A percentile compares a stretch with the other conserved stretches of the same genome.
Conservation (phyloP, 2,329 filamentous ascomycete genomes). For the Chrysoporthe deuterocubensis region DNA sequence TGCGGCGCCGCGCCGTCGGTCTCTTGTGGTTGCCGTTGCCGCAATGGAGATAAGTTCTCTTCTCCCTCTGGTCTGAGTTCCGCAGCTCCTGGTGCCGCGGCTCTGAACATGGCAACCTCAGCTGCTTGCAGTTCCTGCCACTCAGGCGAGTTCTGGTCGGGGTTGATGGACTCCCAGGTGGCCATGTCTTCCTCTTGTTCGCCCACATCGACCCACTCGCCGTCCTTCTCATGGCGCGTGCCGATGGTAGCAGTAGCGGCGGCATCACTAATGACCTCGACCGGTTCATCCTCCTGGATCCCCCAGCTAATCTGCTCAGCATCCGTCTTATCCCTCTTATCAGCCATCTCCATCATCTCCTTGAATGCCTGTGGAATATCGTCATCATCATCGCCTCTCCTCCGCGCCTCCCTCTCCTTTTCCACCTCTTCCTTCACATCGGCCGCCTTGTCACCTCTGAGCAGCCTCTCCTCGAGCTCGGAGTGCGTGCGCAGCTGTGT, state of each 20-base stretch:
- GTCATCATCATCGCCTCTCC: neutral
- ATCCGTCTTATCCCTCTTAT: neutral
- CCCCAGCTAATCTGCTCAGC: constrained; percentile 15
- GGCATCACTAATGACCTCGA: neutral
- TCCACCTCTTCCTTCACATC: neutral
- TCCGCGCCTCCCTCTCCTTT: neutral
- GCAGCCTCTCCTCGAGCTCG: constrained; percentile 33
- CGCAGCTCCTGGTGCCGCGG: neutral
- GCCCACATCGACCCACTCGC: constrained; percentile 4
- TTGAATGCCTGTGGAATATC: constrained; percentile 21
- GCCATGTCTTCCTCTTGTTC: constrained; percentile 12
- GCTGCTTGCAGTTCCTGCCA: constrained; percentile 6
- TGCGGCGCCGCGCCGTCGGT: neutral
- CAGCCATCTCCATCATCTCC: constrained; percentile 26
- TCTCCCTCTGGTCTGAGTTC: neutral
- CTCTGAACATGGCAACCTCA: constrained; percentile 5
- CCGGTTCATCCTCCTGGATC: neutral
- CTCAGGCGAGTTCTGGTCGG: neutral
- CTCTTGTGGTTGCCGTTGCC: neutral
- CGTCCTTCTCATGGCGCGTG: constrained; percentile 5
- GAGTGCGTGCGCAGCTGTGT: constrained; percentile 31
- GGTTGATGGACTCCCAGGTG: constrained; percentile 14
- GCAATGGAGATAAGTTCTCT: neutral
- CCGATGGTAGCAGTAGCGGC: neutral
- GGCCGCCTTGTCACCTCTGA: constrained; percentile 25